These are phyloP conservation scores for Sodiomyces alkalinus DNA, from an alignment of 2,329 filamentous ascomycete species.

Conservation along the genomic window DNA sequence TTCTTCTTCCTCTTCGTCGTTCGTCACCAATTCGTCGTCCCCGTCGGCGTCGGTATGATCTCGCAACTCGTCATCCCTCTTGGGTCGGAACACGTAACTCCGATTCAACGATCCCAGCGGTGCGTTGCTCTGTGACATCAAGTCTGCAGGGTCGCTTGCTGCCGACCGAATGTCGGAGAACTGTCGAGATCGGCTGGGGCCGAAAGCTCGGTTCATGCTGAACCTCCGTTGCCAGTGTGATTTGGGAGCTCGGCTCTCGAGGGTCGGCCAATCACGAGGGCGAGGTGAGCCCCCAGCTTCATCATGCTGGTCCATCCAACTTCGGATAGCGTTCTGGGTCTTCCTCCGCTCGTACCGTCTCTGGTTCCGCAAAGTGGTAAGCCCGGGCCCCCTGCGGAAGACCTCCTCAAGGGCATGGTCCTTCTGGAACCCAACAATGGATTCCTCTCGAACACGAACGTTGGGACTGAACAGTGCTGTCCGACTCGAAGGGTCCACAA, in stretches of 20 bases:
- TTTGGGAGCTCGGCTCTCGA: constrained; percentile 25
- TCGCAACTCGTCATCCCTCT: constrained; percentile 23
- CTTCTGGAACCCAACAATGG: constrained; percentile 76
- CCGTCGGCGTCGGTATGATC: constrained; percentile 71
- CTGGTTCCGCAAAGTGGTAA: constrained; percentile 42
- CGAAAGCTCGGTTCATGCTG: constrained; percentile 32
- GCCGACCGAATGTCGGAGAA: constrained; percentile 43
- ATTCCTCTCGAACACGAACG: constrained; percentile 64
- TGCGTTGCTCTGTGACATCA: constrained; percentile 25
- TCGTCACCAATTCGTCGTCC: constrained; percentile 77
- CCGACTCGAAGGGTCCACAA: constrained; percentile 38
- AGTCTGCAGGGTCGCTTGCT: constrained; percentile 48
- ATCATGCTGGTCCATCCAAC: constrained; percentile 73
- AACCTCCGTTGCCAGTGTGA: constrained; percentile 36
- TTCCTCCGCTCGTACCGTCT: constrained; percentile 51
- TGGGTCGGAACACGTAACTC: not conserved
- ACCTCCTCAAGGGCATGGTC: constrained; percentile 85
- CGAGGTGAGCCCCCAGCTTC: constrained; percentile 29
- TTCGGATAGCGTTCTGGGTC: constrained; percentile 67
- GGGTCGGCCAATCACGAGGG: constrained; percentile 31
- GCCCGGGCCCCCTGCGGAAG: constrained; percentile 59
- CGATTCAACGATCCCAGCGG: not conserved
- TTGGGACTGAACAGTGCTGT: constrained; percentile 59
- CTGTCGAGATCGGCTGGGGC: constrained; percentile 28
- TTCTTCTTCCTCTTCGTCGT: constrained; percentile 56